Evolutionary conservation across 2,329 filamentous ascomycete species (phyloP).

Genomic region (Setomelanomma holmii): DNA sequence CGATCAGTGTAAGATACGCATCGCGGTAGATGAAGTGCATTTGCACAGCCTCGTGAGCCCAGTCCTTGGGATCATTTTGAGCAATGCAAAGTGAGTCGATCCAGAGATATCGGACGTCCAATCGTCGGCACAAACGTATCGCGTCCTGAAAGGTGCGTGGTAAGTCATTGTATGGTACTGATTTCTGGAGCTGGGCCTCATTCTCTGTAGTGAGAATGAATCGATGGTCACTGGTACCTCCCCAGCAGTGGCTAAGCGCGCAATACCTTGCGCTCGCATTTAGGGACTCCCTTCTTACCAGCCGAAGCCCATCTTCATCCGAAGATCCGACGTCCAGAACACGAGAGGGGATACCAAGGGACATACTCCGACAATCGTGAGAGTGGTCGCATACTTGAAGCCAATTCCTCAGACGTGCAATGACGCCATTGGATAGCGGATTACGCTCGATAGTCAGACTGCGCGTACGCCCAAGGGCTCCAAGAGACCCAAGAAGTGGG

Average conservation of each 20-base stretch:
- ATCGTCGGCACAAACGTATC: conserved; percentile 3
- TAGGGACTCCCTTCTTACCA: background rate
- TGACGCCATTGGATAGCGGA: no score
- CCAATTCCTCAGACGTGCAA: background rate
- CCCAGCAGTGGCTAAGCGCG: background rate
- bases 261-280: background rate
- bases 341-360: background rate
- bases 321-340: background rate
- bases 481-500: no score
- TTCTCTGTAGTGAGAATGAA: background rate
- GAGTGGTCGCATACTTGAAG: background rate
- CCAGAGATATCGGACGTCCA: conserved; percentile 17
- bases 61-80: conserved; percentile 6
- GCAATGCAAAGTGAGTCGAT: conserved; percentile 22
- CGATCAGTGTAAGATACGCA: background rate
- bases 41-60: background rate
- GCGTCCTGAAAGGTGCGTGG: conserved; percentile 9
- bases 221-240: background rate
- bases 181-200: background rate
- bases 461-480: no score
- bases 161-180: background rate
- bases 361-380: background rate
- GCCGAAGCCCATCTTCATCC: background rate
- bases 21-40: background rate
- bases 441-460: no score